phyloP scores from a whole-genome alignment of 2,329 filamentous ascomycete species.

The Lomentospora prolificans region DNA sequence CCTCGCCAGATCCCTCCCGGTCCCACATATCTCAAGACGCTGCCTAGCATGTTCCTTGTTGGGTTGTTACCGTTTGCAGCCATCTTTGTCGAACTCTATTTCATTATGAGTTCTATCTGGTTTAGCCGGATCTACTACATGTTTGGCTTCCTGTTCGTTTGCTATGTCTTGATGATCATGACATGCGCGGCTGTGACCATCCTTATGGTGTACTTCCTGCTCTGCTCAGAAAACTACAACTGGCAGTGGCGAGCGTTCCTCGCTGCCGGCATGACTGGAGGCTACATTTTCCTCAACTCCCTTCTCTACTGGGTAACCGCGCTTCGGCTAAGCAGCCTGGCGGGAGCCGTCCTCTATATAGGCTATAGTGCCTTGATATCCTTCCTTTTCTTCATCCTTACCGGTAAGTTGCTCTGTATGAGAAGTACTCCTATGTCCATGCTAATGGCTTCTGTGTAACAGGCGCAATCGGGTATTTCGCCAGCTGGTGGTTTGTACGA shows the following conservation, averaged over 20 bases:
- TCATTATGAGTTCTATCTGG: conserved; percentile 99
- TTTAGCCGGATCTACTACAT: conserved; percentile 99
- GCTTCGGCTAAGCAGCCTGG: conserved; percentile 73
- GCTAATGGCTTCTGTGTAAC: conserved; percentile 2
- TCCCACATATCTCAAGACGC: conserved; percentile 70
- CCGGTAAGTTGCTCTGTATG: conserved; percentile 52
- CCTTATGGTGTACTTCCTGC: conserved; percentile 88
- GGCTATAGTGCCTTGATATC: conserved; percentile 87
- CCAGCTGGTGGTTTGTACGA: conserved; percentile 87
- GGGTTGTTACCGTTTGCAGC: conserved; percentile 90
- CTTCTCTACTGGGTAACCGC: conserved; percentile 86
- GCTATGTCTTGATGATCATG: conserved; percentile 94
- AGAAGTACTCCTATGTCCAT: not conserved
- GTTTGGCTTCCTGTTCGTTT: conserved; percentile 98
- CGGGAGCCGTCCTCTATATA: conserved; percentile 82
- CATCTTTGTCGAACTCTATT: conserved; percentile 97
- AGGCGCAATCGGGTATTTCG: conserved; percentile 94
- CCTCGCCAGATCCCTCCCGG: conserved; percentile 88
- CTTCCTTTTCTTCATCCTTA: conserved; percentile 86
- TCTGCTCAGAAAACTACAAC: conserved; percentile 95
- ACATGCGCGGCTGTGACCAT: conserved; percentile 89
- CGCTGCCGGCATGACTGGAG: conserved; percentile 79
- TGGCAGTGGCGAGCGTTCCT: conserved; percentile 98
- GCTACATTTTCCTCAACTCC: conserved; percentile 87
- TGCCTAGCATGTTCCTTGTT: conserved; percentile 86